phyloP scores from a whole-genome alignment of 2,329 filamentous ascomycete genomes.

The Pseudogymnoascus sp. region DNA sequence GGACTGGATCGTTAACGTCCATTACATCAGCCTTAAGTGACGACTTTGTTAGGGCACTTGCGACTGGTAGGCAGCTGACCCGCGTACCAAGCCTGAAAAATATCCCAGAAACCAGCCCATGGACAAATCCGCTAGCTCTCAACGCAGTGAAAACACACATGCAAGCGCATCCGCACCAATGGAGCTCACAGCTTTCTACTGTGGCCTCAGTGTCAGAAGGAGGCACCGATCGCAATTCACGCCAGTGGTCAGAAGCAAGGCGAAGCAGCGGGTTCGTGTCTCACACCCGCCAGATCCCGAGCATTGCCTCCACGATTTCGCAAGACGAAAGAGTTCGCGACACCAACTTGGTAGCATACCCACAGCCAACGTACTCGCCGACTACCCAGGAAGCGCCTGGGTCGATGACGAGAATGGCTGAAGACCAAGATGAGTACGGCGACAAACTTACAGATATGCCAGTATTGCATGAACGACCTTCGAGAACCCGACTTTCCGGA shows the following conservation, averaged over 20 bases:
- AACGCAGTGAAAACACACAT: slow-evolving; percentile 32
- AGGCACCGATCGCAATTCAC: slow-evolving; percentile 38
- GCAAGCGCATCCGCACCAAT: slow-evolving; percentile 45
- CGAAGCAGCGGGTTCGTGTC: slow-evolving; percentile 40
- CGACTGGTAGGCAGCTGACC: slow-evolving; percentile 32
- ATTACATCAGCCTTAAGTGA: slow-evolving; percentile 41
- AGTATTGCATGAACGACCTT: slow-evolving; percentile 42
- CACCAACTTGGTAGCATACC: slow-evolving; percentile 39
- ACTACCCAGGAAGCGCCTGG: slow-evolving; percentile 27
- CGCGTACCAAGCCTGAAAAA: slow-evolving; percentile 25
- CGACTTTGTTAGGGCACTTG: slow-evolving; percentile 30
- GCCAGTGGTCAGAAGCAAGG: slow-evolving; percentile 34
- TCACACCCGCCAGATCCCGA: slow-evolving; percentile 46
- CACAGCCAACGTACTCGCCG: slow-evolving; percentile 35
- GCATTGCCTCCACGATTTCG: slow-evolving; percentile 42
- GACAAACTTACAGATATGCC: slow-evolving; percentile 55
- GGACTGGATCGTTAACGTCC: slow-evolving; percentile 45
- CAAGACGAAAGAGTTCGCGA: slow-evolving; percentile 19
- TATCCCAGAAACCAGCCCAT: slow-evolving; percentile 24
- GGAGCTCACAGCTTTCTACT: slow-evolving; percentile 56
- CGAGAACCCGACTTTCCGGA: slow-evolving; percentile 43
- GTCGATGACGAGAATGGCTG: slow-evolving; percentile 38
- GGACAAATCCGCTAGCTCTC: slow-evolving; percentile 24
- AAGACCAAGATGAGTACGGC: slow-evolving; percentile 54
- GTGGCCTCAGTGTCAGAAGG: slow-evolving; percentile 54